Conservation (phyloP, 345 rosid species). For the Eucalyptus regnans region DNA sequence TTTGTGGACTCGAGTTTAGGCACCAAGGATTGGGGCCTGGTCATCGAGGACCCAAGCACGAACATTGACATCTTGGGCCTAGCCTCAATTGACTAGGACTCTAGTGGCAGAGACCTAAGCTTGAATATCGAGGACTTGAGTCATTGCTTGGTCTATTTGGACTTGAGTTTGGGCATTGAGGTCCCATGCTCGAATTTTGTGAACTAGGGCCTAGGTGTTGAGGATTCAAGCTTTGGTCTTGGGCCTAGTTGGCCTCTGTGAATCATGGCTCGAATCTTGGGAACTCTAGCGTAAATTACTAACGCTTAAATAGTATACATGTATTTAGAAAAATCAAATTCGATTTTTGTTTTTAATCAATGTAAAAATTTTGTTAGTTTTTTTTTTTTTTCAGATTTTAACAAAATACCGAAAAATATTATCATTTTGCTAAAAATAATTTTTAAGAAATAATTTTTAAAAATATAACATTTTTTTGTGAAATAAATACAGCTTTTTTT, state of each 20-base stretch:
- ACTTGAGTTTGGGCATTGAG: neutral
- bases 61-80: neutral
- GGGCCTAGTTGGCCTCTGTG: neutral
- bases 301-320: neutral
- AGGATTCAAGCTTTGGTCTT: neutral
- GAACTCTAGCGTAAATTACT: neutral
- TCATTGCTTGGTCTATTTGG: neutral
- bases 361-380: accelerated
- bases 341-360: neutral
- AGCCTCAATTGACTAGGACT: neutral
- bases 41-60: accelerated
- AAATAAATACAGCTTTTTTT: neutral
- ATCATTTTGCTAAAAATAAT: neutral
- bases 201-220: neutral
- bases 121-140: neutral
- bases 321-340: neutral
- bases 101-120: accelerated
- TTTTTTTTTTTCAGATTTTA: neutral
- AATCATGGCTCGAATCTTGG: neutral
- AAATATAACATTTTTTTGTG: neutral
- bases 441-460: neutral
- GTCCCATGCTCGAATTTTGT: neutral
- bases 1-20: neutral
- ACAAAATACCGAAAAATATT: neutral
- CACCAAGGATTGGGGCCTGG: accelerated